Conservation (phyloP, 306 rosid species). For the Rubus idaeus region DNA sequence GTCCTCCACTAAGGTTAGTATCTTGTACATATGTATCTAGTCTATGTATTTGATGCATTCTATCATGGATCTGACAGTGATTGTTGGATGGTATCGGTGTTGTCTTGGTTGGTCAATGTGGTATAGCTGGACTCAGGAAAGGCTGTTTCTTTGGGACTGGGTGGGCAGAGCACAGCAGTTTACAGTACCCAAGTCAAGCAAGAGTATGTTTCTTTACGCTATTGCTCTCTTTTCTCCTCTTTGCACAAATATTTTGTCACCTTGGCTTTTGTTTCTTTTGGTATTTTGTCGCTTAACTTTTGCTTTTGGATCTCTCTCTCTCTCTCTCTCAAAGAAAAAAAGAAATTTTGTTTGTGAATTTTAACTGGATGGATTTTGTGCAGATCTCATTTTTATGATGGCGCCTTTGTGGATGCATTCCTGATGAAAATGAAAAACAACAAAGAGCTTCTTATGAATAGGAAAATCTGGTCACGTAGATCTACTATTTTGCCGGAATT, state of each 20-base stretch:
- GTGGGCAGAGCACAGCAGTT: conserved; percentile 41
- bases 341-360: background rate
- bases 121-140: conserved; percentile 54
- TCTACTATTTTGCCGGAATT: conserved; percentile 37
- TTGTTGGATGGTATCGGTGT: background rate
- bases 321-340: background rate
- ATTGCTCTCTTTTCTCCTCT: background rate
- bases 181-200: conserved; percentile 60
- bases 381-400: conserved; percentile 49
- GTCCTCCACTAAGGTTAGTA: conserved; percentile 47
- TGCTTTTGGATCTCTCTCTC: background rate
- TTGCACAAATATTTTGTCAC: background rate
- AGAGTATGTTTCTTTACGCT: conserved; percentile 40
- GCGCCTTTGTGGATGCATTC: conserved; percentile 36
- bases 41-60: background rate
- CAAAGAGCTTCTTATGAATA: conserved; percentile 27
- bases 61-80: background rate
- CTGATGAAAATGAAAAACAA: conserved; percentile 30
- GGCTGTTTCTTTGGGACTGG: conserved; percentile 46
- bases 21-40: background rate
- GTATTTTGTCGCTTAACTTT: background rate
- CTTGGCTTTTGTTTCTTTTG: background rate
- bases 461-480: conserved; percentile 35
- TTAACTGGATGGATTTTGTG: background rate
- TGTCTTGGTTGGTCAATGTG: background rate